Percentiles rank a stretch among this genome's conserved stretches.
These are phyloP conservation scores for Globisporangium viniferum DNA, from an alignment of 352 stramenopile species.

Conservation along the genomic window DNA sequence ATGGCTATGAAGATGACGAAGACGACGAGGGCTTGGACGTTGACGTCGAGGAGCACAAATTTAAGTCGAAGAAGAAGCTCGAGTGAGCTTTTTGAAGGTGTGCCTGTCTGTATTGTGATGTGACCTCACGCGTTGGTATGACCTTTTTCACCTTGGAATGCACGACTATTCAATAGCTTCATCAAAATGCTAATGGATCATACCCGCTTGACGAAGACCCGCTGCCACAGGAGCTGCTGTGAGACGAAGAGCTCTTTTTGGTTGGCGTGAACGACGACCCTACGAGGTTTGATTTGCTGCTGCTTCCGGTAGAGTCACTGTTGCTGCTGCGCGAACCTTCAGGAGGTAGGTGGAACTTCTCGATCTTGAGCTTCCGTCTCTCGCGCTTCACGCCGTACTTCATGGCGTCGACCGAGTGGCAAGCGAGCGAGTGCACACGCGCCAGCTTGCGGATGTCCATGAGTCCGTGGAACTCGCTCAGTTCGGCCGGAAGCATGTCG, in stretches of 20 bases:
- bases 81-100: background rate
- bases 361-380: constrained; percentile 68
- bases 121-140: background rate
- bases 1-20: constrained; percentile 23
- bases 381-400: constrained; percentile 68
- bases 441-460: constrained; percentile 58
- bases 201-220: background rate
- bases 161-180: background rate
- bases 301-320: constrained; percentile 3
- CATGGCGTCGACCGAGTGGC: constrained; percentile 46
- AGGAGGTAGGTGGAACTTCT: constrained; percentile 72
- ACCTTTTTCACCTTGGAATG: background rate
- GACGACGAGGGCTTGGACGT: constrained; percentile 1
- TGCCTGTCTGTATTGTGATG: background rate
- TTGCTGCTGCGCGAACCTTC: constrained; percentile 49
- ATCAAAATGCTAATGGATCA: constrained; percentile 18
- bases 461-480: constrained; percentile 60
- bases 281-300: constrained; percentile 13
- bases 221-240: background rate
- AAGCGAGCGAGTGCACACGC: constrained; percentile 51
- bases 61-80: constrained; percentile 28
- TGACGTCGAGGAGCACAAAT: constrained; percentile 24
- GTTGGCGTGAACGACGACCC: constrained; percentile 2
- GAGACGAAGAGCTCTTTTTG: background rate
- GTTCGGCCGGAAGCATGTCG: constrained; percentile 51